These are phyloP conservation scores for Odonthalia washingtoniensis DNA, from an alignment of 31 red algal genomes.

Conservation along the genomic window DNA sequence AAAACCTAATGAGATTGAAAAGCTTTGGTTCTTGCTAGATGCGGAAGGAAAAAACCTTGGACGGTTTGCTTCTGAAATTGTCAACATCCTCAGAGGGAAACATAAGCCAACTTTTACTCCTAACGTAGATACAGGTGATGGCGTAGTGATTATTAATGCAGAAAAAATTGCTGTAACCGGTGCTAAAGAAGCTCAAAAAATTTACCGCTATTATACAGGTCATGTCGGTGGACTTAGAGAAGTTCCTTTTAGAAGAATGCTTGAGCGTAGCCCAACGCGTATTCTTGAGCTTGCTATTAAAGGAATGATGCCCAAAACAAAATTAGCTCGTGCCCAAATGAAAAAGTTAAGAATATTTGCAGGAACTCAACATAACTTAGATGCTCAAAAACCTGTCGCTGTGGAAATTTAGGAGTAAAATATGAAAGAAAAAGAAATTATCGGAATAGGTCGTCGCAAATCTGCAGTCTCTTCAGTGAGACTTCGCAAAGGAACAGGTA, in stretches of 20 bases:
- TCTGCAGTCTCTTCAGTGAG: too few relatives aligned
- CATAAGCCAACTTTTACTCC: slow-evolving; percentile 83
- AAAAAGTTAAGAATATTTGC: slow-evolving; percentile 70
- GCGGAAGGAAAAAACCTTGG: slow-evolving; percentile 84
- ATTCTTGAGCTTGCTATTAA: slow-evolving; percentile 70
- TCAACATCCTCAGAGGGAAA: slow-evolving; percentile 78
- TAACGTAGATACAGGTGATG: slow-evolving; percentile 80
- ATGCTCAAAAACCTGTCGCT: slow-evolving; percentile 56
- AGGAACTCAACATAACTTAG: slow-evolving; percentile 72
- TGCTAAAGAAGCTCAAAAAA: slow-evolving; percentile 75
- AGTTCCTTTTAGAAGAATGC: slow-evolving; percentile 55
- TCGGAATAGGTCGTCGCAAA: too few relatives aligned
- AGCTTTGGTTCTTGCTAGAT: slow-evolving; percentile 79
- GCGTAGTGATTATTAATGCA: slow-evolving; percentile 90
- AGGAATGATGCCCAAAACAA: slow-evolving; percentile 81
- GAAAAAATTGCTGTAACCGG: slow-evolving; percentile 76
- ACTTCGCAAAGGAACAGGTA: too few relatives aligned
- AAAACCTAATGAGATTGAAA: slow-evolving; percentile 29
- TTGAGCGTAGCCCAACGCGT: slow-evolving; percentile 65
- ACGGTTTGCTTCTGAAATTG: slow-evolving; percentile 65
- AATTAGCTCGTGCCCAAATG: slow-evolving; percentile 43
- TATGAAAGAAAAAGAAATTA: too few relatives aligned
- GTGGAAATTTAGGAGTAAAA: too few relatives aligned
- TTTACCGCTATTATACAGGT: slow-evolving; percentile 83
- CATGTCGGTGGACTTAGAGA: slow-evolving; percentile 78